Evolutionary conservation across 2,329 filamentous ascomycete genomes (phyloP).

Genomic region (Basipetospora chlamydospora): DNA sequence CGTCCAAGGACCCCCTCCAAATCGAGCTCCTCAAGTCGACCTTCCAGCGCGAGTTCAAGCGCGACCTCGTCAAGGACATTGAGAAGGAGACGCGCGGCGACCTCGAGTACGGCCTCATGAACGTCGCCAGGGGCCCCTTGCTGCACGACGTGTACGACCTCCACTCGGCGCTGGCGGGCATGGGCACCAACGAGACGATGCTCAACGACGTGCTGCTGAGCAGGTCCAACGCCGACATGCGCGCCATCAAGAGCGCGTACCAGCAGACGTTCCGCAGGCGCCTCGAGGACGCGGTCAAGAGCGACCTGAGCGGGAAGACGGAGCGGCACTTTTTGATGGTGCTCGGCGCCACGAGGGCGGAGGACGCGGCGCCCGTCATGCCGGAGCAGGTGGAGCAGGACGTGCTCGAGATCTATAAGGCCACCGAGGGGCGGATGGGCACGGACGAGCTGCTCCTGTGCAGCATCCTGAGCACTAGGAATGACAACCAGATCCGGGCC

Average conservation of each 20-base stretch:
- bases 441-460: constrained; percentile 68
- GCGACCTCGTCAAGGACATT: constrained; percentile 61
- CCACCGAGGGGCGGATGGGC: constrained; percentile 57
- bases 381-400: constrained; percentile 63
- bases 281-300: constrained; percentile 58
- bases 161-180: constrained; percentile 57
- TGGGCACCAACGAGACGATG: constrained; percentile 73
- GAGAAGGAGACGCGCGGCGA: constrained; percentile 62
- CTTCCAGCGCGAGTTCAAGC: constrained; percentile 49
- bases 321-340: constrained; percentile 75
- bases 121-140: constrained; percentile 66
- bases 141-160: constrained; percentile 59
- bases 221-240: constrained; percentile 74
- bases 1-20: constrained; percentile 64
- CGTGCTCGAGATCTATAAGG: constrained; percentile 60
- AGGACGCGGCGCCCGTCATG: constrained; percentile 62
- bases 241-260: constrained; percentile 73
- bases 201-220: constrained; percentile 77
- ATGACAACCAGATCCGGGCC: constrained; percentile 70
- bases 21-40: constrained; percentile 52
- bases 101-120: constrained; percentile 60
- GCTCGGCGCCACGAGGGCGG: constrained; percentile 55
- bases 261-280: constrained; percentile 48
- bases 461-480: constrained; percentile 60
- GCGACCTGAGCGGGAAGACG: constrained; percentile 75